Percentiles rank a stretch among this genome's conserved stretches.
Evolutionary conservation across 805 yeast genomes (phyloP).

Genomic region (Metschnikowia lunata): DNA sequence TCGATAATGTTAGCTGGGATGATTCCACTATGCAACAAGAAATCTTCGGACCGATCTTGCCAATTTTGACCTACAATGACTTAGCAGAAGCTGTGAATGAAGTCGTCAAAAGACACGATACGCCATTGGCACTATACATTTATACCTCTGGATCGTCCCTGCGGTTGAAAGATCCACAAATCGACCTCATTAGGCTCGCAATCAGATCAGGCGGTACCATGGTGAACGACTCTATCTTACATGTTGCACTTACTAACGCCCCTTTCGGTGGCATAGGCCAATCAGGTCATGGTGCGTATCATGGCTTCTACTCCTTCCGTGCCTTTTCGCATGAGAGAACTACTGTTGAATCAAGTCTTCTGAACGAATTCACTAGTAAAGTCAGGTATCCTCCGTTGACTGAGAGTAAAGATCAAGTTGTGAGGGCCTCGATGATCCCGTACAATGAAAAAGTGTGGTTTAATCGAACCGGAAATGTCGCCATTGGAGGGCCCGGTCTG

Average conservation of each 20-base stretch:
- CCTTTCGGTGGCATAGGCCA: conserved; percentile 92
- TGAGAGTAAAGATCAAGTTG: conserved; percentile 27
- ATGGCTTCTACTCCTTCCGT: conserved; percentile 58
- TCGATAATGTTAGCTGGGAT: conserved; percentile 56
- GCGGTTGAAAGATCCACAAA: conserved; percentile 41
- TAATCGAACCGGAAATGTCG: conserved; percentile 34
- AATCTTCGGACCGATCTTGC: conserved; percentile 82
- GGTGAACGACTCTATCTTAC: conserved; percentile 69
- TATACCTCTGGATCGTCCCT: conserved; percentile 47
- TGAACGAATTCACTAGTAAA: conserved; percentile 56
- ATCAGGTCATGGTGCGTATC: conserved; percentile 82
- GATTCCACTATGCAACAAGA: conserved; percentile 76
- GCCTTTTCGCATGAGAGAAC: conserved; percentile 78
- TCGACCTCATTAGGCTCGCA: conserved; percentile 40
- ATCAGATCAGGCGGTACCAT: conserved; percentile 71
- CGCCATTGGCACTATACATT: conserved; percentile 78
- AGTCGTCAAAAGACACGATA: conserved; percentile 51
- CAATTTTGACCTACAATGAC: conserved; percentile 53
- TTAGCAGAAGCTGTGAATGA: conserved; percentile 42
- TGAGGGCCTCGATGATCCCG: conserved; percentile 24
- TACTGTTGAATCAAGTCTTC: conserved; percentile 56
- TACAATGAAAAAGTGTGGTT: conserved; percentile 38
- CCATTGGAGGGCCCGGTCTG: conserved; percentile 28
- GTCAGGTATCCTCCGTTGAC: conserved; percentile 65
- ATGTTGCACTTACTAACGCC: conserved; percentile 59